phyloP scores from a whole-genome alignment of 1,139 yeast genomes.

The Candida freyschussii region DNA sequence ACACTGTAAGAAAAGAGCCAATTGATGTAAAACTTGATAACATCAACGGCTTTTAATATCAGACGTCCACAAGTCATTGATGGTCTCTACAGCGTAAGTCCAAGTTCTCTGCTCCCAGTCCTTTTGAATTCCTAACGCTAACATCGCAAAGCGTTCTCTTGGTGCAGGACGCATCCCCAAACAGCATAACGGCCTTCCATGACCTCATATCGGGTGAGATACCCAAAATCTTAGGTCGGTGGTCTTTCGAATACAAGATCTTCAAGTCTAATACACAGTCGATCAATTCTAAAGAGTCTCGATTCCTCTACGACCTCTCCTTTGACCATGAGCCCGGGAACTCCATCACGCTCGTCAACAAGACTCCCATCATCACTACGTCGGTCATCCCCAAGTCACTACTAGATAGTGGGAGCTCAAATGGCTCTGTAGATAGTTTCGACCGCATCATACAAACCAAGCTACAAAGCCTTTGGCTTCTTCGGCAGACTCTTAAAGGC shows the following conservation, averaged over 20 bases:
- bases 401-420: slow-evolving; percentile 32
- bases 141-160: slow-evolving; percentile 36
- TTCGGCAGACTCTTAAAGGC: slow-evolving; percentile 68
- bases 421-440: slow-evolving; percentile 44
- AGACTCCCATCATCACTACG: slow-evolving; percentile 15
- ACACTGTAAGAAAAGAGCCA: too few species aligned
- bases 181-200: slow-evolving; percentile 45
- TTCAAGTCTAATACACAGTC: slow-evolving; percentile 41
- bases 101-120: too few species aligned
- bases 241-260: slow-evolving; percentile 47
- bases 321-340: slow-evolving; percentile 42
- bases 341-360: slow-evolving; percentile 35
- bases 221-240: slow-evolving; percentile 44
- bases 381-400: slow-evolving; percentile 10
- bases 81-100: slow-evolving; percentile 8
- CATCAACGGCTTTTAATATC: too few species aligned
- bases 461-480: slow-evolving; percentile 67
- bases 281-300: slow-evolving; percentile 26
- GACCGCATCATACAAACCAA: slow-evolving; percentile 48
- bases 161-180: slow-evolving; percentile 46
- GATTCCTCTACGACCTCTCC: slow-evolving; percentile 37
- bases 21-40: too few species aligned
- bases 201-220: slow-evolving; percentile 48
- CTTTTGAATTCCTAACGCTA: neutral
- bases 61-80: too few species aligned